Percentiles rank a stretch among this genome's conserved stretches.
Evolutionary conservation across 495 filamentous ascomycete genomes (phyloP).

Genomic region (Thermochaetoides thermophila): DNA sequence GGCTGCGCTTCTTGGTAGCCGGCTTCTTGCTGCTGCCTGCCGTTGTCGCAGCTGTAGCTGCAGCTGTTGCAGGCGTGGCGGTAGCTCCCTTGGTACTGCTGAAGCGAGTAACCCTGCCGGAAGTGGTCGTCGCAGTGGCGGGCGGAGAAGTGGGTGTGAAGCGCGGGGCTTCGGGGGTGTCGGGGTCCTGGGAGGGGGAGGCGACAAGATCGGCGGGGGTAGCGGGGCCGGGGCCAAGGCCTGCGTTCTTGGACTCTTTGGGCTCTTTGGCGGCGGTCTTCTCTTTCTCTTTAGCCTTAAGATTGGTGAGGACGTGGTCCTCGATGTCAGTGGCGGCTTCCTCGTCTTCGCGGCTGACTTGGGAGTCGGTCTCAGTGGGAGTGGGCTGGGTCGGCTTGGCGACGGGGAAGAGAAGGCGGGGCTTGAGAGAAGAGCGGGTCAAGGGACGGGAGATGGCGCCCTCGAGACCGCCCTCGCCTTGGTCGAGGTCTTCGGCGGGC

Average conservation of each 20-base stretch:
- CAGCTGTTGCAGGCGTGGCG: slow-evolving; percentile 15
- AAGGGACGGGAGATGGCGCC: slow-evolving; percentile 38
- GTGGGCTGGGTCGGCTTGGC: slow-evolving; percentile 20
- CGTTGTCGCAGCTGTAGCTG: too few species aligned
- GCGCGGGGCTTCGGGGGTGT: slow-evolving; percentile 36
- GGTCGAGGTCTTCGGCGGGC: slow-evolving; percentile 26
- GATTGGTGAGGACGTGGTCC: slow-evolving; percentile 35
- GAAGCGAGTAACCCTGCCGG: too few species aligned
- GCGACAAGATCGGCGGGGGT: too few species aligned
- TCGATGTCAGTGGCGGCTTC: slow-evolving; percentile 33
- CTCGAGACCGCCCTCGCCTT: slow-evolving; percentile 30
- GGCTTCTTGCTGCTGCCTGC: slow-evolving; percentile 20
- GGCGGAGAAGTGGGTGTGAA: slow-evolving; percentile 43
- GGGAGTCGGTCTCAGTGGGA: too few species aligned
- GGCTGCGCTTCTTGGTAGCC: slow-evolving; percentile 36
- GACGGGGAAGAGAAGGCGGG: slow-evolving; percentile 68
- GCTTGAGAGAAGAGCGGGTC: slow-evolving; percentile 63
- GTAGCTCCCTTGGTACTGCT: slow-evolving; percentile 14
- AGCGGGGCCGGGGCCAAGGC: too few species aligned
- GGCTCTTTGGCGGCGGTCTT: too few species aligned
- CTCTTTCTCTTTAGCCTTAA: slow-evolving; percentile 43
- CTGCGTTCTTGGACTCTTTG: too few species aligned
- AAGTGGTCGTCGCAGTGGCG: slow-evolving; percentile 37
- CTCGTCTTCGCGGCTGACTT: slow-evolving; percentile 43
- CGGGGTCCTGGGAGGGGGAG: too few species aligned